phyloP scores from a whole-genome alignment of 495 filamentous ascomycete species.

The Poronia punctata region DNA sequence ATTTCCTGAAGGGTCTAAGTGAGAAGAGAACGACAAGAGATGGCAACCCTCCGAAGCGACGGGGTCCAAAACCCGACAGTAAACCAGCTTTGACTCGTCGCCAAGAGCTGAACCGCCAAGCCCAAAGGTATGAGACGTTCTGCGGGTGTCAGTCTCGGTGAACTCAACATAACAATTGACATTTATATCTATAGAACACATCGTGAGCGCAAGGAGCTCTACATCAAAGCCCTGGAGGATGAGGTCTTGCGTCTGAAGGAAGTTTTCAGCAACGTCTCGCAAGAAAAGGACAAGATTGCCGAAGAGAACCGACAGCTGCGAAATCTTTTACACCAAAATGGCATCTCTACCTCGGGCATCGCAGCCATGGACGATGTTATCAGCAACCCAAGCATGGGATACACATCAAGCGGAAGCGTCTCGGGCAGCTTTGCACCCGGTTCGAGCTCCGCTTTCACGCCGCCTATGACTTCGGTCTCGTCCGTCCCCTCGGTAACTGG shows the following conservation, averaged over 20 bases:
- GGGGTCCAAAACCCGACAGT: constrained; percentile 94
- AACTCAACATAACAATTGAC: constrained; percentile 5
- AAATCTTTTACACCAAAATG: constrained; percentile 64
- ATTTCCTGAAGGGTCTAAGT: constrained; percentile 52
- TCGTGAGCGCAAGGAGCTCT: constrained; percentile 92
- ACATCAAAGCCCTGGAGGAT: constrained; percentile 88
- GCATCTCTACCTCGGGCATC: constrained; percentile 43
- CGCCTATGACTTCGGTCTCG: constrained; percentile 32
- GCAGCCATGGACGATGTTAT: constrained; percentile 39
- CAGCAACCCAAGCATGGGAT: constrained; percentile 38
- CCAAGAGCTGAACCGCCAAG: constrained; percentile 92
- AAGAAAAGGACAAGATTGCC: constrained; percentile 56
- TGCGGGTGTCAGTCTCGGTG: background rate
- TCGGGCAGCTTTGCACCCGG: constrained; percentile 45
- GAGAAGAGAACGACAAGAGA: constrained; percentile 64
- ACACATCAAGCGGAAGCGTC: constrained; percentile 49
- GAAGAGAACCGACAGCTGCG: constrained; percentile 76
- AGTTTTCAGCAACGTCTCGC: constrained; percentile 51
- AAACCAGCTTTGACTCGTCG: constrained; percentile 89
- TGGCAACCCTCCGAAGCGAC: constrained; percentile 78
- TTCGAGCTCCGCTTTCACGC: constrained; percentile 38
- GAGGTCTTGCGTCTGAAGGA: constrained; percentile 70
- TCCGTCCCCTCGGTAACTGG: constrained; percentile 29
- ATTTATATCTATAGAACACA: constrained; percentile 55
- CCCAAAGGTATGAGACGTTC: constrained; percentile 64